phyloP scores from a whole-genome alignment of 192 early-diverging fungal genomes.

The Coemansia sp. region DNA sequence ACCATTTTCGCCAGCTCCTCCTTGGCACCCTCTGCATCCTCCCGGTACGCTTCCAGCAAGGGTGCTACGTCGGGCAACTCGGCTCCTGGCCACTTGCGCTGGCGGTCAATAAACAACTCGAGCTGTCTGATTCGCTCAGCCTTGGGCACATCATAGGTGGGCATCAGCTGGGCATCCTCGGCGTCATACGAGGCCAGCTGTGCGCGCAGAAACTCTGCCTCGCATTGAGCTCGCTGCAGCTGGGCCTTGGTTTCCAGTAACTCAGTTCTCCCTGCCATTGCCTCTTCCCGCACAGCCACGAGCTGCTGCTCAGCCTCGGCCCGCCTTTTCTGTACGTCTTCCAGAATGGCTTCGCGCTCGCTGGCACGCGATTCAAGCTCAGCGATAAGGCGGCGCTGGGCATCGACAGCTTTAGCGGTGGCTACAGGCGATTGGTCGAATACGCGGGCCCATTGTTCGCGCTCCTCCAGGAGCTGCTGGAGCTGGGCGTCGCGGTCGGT shows the following conservation, averaged over 20 bases:
- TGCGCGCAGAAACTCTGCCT: constrained; percentile 64
- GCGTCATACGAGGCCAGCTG: constrained; percentile 61
- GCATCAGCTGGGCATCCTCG: constrained; percentile 49
- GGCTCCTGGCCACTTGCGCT: constrained; percentile 41
- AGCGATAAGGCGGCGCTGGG: constrained; percentile 24
- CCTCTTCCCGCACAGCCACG: not conserved
- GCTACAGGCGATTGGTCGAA: constrained; percentile 43
- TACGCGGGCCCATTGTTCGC: constrained; percentile 51
- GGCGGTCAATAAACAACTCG: constrained; percentile 65
- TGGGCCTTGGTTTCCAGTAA: not conserved
- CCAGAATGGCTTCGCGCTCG: constrained; percentile 20
- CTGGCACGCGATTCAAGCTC: constrained; percentile 13
- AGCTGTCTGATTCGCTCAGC: constrained; percentile 61
- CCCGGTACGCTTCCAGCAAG: constrained; percentile 30
- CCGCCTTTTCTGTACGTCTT: not conserved
- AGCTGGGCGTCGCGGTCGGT: constrained; percentile 49
- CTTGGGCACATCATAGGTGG: constrained; percentile 62
- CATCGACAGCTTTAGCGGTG: constrained; percentile 23
- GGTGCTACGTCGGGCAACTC: not conserved
- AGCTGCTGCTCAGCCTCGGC: not conserved
- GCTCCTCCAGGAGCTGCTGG: constrained; percentile 39
- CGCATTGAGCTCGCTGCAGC: constrained; percentile 57
- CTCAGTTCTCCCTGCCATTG: not conserved
- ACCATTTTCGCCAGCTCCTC: constrained; percentile 8
- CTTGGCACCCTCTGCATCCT: constrained; percentile 11